A percentile compares a stretch with the other conserved stretches of the same genome.
phyloP scores from a whole-genome alignment of 148 eudicot genomes.

The Rhododendron vialii region DNA sequence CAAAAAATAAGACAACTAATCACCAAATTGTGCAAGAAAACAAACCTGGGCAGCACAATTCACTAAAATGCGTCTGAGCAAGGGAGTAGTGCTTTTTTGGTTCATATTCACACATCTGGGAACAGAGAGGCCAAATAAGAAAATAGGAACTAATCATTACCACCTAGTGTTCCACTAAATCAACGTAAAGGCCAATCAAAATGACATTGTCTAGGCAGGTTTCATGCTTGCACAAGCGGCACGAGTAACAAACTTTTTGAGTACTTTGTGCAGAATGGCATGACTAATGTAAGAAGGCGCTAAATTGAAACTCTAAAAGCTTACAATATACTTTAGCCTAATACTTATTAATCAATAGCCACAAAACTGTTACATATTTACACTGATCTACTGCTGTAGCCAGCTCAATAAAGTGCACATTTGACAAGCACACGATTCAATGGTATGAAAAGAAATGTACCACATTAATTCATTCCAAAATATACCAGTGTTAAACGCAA shows the following conservation, averaged over 20 bases:
- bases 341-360: neutral
- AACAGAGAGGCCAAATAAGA: neutral
- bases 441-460: neutral
- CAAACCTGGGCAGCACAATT: conserved; percentile 67
- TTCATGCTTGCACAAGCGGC: neutral
- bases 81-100: conserved; percentile 45
- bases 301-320: neutral
- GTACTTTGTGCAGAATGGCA: neutral
- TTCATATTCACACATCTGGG: conserved; percentile 39
- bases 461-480: neutral
- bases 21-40: neutral
- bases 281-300: neutral
- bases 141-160: neutral
- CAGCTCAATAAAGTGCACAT: neutral
- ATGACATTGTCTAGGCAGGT: neutral
- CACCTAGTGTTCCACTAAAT: neutral
- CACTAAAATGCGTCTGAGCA: conserved; percentile 44
- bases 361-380: neutral
- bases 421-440: neutral
- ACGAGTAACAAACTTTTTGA: neutral
- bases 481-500: neutral
- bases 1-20: neutral
- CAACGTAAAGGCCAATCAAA: neutral
- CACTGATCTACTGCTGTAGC: neutral
- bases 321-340: neutral